phyloP scores from a whole-genome alignment of 1,139 yeast genomes.

The Lodderomyces orthopsilosis region DNA sequence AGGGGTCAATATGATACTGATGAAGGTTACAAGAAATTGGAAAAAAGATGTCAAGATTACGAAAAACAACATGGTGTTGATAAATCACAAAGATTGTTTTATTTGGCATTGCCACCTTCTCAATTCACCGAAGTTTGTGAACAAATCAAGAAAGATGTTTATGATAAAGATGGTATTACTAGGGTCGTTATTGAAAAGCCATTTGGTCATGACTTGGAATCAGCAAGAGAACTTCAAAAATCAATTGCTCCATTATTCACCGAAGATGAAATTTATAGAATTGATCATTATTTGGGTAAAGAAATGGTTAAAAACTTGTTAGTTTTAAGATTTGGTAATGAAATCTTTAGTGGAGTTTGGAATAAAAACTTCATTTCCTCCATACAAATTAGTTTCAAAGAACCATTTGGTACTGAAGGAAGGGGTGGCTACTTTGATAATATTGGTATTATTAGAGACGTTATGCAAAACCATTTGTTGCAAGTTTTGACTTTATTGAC shows the following conservation, averaged over 20 bases:
- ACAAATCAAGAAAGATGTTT: conserved; percentile 65
- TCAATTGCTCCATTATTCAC: conserved; percentile 80
- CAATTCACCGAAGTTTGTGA: conserved; percentile 79
- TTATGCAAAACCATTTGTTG: conserved; percentile 94
- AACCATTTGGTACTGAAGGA: conserved; percentile 97
- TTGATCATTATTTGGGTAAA: conserved; percentile 96
- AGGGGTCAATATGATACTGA: conserved; percentile 78
- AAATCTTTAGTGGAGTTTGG: conserved; percentile 83
- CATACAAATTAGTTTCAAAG: conserved; percentile 90
- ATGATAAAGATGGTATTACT: conserved; percentile 66
- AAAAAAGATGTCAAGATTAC: conserved; percentile 52
- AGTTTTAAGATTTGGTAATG: conserved; percentile 87
- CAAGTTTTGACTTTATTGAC: conserved; percentile 90
- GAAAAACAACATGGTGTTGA: conserved; percentile 47
- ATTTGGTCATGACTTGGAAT: conserved; percentile 85
- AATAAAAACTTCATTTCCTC: conserved; percentile 72
- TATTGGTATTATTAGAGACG: conserved; percentile 96
- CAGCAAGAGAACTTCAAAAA: conserved; percentile 73
- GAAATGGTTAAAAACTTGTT: conserved; percentile 95
- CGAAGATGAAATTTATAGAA: conserved; percentile 91
- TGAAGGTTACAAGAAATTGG: conserved; percentile 65
- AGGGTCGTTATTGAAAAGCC: conserved; percentile 95
- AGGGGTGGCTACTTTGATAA: conserved; percentile 97
- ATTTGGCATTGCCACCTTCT: conserved; percentile 93
- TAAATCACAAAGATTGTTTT: conserved; percentile 71